These are phyloP conservation scores for Letharia columbiana DNA, from an alignment of 495 filamentous ascomycete genomes.

Conservation along the genomic window DNA sequence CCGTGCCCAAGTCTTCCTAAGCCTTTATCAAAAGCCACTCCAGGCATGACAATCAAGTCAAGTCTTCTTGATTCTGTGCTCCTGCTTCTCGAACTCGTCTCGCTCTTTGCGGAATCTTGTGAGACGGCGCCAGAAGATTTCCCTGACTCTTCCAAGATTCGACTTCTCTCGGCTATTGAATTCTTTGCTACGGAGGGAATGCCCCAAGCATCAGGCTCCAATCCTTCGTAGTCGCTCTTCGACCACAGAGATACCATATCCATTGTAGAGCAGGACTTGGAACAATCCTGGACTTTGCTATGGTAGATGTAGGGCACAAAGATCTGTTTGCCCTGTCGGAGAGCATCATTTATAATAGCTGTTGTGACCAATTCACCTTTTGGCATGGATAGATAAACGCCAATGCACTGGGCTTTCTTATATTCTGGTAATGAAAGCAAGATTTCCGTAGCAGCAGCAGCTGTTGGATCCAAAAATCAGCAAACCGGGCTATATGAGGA, in stretches of 20 bases:
- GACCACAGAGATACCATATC: constrained; percentile 80
- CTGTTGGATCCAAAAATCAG: constrained; percentile 36
- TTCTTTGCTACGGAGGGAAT: constrained; percentile 68
- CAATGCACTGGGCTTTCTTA: constrained; percentile 59
- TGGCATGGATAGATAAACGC: constrained; percentile 91
- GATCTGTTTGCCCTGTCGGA: constrained; percentile 68
- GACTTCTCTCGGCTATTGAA: constrained; percentile 53
- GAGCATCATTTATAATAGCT: constrained; percentile 68
- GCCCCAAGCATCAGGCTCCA: constrained; percentile 78
- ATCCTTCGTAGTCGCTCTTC: constrained; percentile 62
- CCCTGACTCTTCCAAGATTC: constrained; percentile 47
- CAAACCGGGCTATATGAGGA: not conserved
- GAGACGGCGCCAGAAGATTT: not conserved
- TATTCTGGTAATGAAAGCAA: constrained; percentile 60
- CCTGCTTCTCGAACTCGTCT: not conserved
- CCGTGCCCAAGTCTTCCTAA: constrained; percentile 83
- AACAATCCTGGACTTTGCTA: constrained; percentile 34
- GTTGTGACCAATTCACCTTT: constrained; percentile 72
- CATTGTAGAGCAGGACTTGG: constrained; percentile 59
- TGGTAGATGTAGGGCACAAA: constrained; percentile 85
- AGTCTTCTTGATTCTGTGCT: constrained; percentile 3
- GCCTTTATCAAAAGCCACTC: constrained; percentile 77
- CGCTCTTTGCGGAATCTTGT: not conserved
- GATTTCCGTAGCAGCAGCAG: constrained; percentile 46
- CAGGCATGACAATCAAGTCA: constrained; percentile 86